Evolutionary conservation across 106 monocot species (phyloP).

Genomic region (Amphibolis antarctica): DNA sequence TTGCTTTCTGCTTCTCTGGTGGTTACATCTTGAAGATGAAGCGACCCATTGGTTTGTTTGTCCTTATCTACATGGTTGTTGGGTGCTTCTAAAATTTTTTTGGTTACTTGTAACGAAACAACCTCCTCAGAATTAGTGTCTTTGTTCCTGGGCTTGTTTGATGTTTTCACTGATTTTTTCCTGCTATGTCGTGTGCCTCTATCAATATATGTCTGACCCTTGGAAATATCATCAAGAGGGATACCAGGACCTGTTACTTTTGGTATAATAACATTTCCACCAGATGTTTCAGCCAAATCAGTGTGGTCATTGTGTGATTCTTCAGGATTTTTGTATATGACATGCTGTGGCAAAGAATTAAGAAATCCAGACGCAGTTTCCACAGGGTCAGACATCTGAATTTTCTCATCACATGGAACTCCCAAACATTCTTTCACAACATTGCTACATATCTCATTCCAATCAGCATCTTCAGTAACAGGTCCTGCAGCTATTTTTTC

Average conservation of each 20-base stretch:
- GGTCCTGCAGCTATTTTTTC: neutral
- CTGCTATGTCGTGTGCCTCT: neutral
- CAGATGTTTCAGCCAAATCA: neutral
- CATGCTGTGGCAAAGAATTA: neutral
- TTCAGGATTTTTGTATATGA: neutral
- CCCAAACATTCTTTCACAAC: too few relatives aligned
- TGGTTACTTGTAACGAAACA: neutral
- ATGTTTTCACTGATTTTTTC: constrained; percentile 3
- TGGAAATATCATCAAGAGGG: neutral
- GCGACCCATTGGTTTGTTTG: neutral
- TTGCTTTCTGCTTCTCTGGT: neutral
- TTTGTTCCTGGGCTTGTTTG: neutral
- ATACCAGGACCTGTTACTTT: neutral
- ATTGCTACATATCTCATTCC: neutral
- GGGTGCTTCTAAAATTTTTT: neutral
- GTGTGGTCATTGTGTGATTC: neutral
- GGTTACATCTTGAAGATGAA: neutral
- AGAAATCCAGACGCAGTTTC: neutral
- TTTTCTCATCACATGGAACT: neutral
- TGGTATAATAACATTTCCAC: neutral
- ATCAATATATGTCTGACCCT: neutral
- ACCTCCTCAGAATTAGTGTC: neutral
- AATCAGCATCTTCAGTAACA: neutral
- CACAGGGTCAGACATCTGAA: neutral
- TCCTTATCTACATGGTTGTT: neutral